These are phyloP conservation scores for Colletotrichum chrysophilum DNA, from an alignment of 2,329 filamentous ascomycete species.

Conservation along the genomic window DNA sequence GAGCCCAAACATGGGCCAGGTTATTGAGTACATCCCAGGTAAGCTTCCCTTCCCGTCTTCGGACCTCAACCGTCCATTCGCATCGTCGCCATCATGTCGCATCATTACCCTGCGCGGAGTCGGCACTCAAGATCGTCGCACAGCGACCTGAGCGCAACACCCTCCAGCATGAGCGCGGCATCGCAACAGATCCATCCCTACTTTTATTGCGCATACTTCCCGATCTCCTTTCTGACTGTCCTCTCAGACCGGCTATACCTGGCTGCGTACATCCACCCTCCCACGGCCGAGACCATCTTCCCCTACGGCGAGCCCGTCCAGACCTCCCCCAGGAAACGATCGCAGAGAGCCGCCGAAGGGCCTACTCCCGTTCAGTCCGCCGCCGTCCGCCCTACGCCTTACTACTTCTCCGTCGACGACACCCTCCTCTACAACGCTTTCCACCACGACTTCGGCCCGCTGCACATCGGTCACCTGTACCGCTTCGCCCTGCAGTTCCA, in stretches of 20 bases:
- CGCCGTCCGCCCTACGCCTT: slow-evolving; percentile 64
- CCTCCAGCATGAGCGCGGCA: not conserved
- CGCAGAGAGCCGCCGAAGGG: slow-evolving; percentile 65
- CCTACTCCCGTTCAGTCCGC: slow-evolving; percentile 36
- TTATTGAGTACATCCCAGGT: slow-evolving; percentile 97
- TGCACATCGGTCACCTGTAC: slow-evolving; percentile 97
- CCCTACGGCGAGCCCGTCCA: slow-evolving; percentile 71
- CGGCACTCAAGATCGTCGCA: not conserved
- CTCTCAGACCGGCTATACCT: slow-evolving; percentile 88
- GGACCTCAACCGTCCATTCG: not conserved
- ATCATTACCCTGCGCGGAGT: slow-evolving; percentile 30
- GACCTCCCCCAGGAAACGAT: slow-evolving; percentile 38
- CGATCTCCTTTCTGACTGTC: slow-evolving; percentile 40
- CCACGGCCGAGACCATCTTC: slow-evolving; percentile 82
- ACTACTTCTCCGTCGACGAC: slow-evolving; percentile 96
- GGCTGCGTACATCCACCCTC: slow-evolving; percentile 85
- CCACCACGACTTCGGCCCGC: slow-evolving; percentile 95
- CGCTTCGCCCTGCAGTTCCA: slow-evolving; percentile 96
- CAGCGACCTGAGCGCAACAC: not conserved
- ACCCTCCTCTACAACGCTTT: slow-evolving; percentile 96
- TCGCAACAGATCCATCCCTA: slow-evolving; percentile 9
- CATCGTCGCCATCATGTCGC: slow-evolving; percentile 30
- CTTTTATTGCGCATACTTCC: slow-evolving; percentile 24
- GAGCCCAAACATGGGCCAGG: slow-evolving; percentile 76
- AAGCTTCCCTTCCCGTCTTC: slow-evolving; percentile 37